These are phyloP conservation scores for Colletotrichum siamense DNA, from an alignment of 2,329 filamentous ascomycete species.

Conservation along the genomic window DNA sequence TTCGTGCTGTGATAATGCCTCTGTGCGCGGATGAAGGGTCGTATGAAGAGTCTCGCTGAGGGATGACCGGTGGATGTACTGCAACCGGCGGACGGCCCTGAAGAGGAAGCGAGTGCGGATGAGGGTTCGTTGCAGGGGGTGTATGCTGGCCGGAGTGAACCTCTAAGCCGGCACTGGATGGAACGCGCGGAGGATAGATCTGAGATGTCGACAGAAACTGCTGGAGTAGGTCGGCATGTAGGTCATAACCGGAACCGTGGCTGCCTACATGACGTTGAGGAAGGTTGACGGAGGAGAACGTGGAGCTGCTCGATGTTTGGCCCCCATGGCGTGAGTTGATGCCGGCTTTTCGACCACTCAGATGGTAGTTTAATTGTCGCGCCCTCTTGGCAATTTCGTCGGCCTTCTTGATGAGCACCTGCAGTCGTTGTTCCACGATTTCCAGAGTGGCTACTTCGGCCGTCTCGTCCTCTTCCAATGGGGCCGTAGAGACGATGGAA, in stretches of 20 bases:
- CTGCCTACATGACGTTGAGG: slow-evolving; percentile 26
- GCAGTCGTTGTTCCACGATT: slow-evolving; percentile 80
- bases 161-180: slow-evolving; percentile 21
- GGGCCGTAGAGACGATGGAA: slow-evolving; percentile 75
- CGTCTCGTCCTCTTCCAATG: slow-evolving; percentile 84
- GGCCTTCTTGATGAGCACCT: slow-evolving; percentile 78
- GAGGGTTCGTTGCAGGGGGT: slow-evolving; percentile 30
- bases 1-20: slow-evolving; percentile 72
- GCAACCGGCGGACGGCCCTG: slow-evolving; percentile 29
- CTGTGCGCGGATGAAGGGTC: slow-evolving; percentile 39
- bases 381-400: slow-evolving; percentile 71
- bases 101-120: slow-evolving; percentile 26
- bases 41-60: slow-evolving; percentile 30
- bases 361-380: slow-evolving; percentile 79
- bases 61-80: slow-evolving; percentile 28
- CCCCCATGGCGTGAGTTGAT: slow-evolving; percentile 68
- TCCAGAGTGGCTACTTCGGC: slow-evolving; percentile 85
- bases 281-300: slow-evolving; percentile 40
- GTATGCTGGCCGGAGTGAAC: slow-evolving; percentile 28
- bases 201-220: slow-evolving; percentile 49
- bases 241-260: slow-evolving; percentile 44
- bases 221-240: slow-evolving; percentile 61
- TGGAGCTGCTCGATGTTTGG: slow-evolving; percentile 38
- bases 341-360: slow-evolving; percentile 77
- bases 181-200: slow-evolving; percentile 11